phyloP scores from a whole-genome alignment of 768 basidiomycete genomes.

The Tulasnella calospora region DNA sequence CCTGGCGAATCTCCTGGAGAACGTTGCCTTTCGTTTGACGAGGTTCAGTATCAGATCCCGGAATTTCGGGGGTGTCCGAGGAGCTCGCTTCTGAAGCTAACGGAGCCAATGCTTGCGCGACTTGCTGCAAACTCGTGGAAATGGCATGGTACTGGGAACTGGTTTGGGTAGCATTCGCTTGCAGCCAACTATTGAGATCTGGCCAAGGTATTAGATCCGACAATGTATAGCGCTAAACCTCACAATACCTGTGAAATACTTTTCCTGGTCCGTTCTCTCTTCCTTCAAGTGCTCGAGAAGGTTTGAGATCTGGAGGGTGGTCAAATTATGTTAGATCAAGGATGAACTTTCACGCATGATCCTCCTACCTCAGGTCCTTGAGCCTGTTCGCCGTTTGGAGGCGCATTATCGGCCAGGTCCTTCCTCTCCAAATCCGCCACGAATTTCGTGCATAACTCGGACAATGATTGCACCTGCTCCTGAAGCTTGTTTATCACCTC shows the following conservation, averaged over 20 bases:
- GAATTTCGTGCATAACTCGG: not conserved
- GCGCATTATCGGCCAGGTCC: not conserved
- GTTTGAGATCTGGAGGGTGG: not conserved
- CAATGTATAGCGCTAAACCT: not conserved
- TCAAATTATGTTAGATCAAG: not conserved
- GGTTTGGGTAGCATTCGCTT: constrained; percentile 20
- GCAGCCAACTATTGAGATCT: constrained; percentile 25
- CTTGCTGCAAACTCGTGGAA: constrained; percentile 1
- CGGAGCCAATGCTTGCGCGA: constrained; percentile 9
- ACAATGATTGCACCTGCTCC: constrained; percentile 12
- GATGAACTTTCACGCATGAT: not conserved
- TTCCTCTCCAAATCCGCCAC: not conserved
- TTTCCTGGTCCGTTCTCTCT: constrained; percentile 13
- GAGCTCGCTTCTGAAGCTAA: not conserved
- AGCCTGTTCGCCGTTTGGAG: not conserved
- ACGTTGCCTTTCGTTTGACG: not conserved
- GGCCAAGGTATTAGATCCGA: not conserved
- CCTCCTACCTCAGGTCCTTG: not conserved
- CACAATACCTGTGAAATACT: constrained; percentile 16
- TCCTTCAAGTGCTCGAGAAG: constrained; percentile 21
- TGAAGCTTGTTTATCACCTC: not conserved
- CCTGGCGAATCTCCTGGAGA: constrained; percentile 18
- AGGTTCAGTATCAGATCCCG: not conserved
- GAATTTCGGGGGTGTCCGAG: not conserved
- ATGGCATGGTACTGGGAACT: constrained; percentile 21